Percentiles rank a stretch among this genome's conserved stretches.
Conservation (phyloP, 2,329 filamentous ascomycete species). For the Aspergillus sojae region DNA sequence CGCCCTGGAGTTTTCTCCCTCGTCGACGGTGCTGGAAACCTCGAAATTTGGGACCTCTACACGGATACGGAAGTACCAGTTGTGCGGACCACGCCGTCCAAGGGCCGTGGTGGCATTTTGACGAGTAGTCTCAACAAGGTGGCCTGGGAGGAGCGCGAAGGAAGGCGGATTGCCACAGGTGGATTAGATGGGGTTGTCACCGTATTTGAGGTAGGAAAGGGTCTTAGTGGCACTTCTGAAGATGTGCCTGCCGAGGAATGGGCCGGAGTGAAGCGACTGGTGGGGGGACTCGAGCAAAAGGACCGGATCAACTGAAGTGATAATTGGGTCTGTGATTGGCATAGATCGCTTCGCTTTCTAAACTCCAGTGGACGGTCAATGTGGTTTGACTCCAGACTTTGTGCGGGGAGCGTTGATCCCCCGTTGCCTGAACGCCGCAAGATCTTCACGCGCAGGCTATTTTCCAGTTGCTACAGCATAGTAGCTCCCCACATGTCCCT, state of each 20-base stretch:
- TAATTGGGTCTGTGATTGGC: slow-evolving; percentile 8
- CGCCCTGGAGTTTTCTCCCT: slow-evolving; percentile 93
- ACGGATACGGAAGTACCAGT: slow-evolving; percentile 91
- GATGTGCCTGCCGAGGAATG: slow-evolving; percentile 84
- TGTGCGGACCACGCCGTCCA: slow-evolving; percentile 73
- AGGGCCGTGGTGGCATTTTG: slow-evolving; percentile 64
- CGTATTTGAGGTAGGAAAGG: slow-evolving; percentile 83
- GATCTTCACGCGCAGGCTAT: background rate
- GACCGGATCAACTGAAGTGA: slow-evolving; percentile 36
- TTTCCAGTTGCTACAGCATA: background rate
- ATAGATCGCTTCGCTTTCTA: background rate
- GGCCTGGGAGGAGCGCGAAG: slow-evolving; percentile 89
- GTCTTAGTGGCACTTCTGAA: slow-evolving; percentile 78
- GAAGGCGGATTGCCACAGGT: slow-evolving; percentile 82
- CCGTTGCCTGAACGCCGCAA: background rate
- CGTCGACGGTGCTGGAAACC: slow-evolving; percentile 86
- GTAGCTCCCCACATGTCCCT: background rate
- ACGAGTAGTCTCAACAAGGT: slow-evolving; percentile 91
- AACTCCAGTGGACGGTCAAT: background rate
- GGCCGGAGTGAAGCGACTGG: slow-evolving; percentile 87
- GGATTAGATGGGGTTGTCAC: slow-evolving; percentile 89
- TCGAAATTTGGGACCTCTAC: slow-evolving; percentile 95
- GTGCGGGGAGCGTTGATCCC: background rate
- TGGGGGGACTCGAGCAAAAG: slow-evolving; percentile 69
- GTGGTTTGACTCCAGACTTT: background rate